Percentiles rank a stretch among this genome's conserved stretches.
Conservation (phyloP, 768 basidiomycete genomes). For the Podaxis sp. region DNA sequence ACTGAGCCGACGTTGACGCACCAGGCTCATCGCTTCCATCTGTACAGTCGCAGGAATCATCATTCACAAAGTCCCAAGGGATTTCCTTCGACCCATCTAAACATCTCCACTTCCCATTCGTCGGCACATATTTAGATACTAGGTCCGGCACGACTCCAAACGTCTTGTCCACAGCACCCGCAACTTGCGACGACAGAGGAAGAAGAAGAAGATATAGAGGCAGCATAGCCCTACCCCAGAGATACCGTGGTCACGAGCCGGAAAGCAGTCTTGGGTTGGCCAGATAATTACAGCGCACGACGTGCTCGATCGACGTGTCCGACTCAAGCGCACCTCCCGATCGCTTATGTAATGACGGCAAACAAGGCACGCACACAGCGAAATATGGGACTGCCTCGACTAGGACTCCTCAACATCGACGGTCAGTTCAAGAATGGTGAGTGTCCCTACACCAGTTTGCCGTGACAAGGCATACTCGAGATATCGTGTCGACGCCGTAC, state of each 20-base stretch:
- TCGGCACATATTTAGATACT: constrained; percentile 51
- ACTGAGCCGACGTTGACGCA: constrained; percentile 21
- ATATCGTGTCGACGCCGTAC: not conserved
- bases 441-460: constrained; percentile 19
- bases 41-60: constrained; percentile 91
- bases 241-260: not conserved
- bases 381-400: constrained; percentile 18
- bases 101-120: constrained; percentile 67
- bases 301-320: constrained; percentile 33
- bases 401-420: constrained; percentile 33
- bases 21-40: constrained; percentile 98
- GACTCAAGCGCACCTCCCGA: constrained; percentile 16
- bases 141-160: constrained; percentile 56
- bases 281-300: constrained; percentile 6
- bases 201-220: constrained; percentile 46
- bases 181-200: constrained; percentile 35
- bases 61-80: constrained; percentile 78
- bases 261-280: constrained; percentile 3
- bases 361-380: constrained; percentile 35
- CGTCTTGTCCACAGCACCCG: constrained; percentile 41
- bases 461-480: constrained; percentile 1
- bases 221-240: constrained; percentile 33
- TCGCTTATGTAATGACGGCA: constrained; percentile 30
- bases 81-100: constrained; percentile 78
- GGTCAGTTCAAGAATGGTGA: constrained; percentile 41